These are phyloP conservation scores for Teunomyces aglyptinius DNA, from an alignment of 805 yeast genomes.

Conservation along the genomic window DNA sequence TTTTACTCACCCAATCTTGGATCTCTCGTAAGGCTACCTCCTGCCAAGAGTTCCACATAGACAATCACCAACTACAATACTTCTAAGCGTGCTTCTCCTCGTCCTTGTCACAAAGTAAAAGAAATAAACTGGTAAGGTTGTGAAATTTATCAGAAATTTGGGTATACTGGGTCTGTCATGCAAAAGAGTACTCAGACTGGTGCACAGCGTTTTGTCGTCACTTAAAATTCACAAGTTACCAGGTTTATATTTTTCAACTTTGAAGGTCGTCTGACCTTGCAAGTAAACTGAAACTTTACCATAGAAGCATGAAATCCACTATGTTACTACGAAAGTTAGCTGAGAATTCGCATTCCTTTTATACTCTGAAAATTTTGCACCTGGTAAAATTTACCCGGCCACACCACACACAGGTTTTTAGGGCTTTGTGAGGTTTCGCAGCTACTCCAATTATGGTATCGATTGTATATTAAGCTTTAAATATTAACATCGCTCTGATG, in stretches of 20 bases:
- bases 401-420: conserved; percentile 4
- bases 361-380: conserved; percentile 1
- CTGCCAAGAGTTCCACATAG: too few relatives aligned
- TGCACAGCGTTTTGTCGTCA: conserved; percentile 53
- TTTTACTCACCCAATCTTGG: too few relatives aligned
- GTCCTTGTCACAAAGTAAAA: conserved; percentile 3
- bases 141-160: conserved; percentile 40
- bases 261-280: conserved; percentile 14
- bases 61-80: not conserved
- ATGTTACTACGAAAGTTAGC: too few relatives aligned
- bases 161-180: conserved; percentile 48
- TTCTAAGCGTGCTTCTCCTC: too few relatives aligned
- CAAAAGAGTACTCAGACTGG: conserved; percentile 49
- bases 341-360: not conserved
- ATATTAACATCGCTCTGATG: not conserved
- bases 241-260: conserved; percentile 9
- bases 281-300: not conserved
- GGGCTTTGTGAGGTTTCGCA: not conserved
- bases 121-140: conserved; percentile 6
- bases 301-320: too few relatives aligned
- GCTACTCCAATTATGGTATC: not conserved
- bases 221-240: conserved; percentile 6
- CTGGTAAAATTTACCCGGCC: not conserved
- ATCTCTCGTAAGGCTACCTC: too few relatives aligned
- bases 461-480: not conserved